A percentile compares a stretch with the other conserved stretches of the same genome.
Conservation (phyloP, 768 basidiomycete genomes). For the Fistulinella prunicolor region DNA sequence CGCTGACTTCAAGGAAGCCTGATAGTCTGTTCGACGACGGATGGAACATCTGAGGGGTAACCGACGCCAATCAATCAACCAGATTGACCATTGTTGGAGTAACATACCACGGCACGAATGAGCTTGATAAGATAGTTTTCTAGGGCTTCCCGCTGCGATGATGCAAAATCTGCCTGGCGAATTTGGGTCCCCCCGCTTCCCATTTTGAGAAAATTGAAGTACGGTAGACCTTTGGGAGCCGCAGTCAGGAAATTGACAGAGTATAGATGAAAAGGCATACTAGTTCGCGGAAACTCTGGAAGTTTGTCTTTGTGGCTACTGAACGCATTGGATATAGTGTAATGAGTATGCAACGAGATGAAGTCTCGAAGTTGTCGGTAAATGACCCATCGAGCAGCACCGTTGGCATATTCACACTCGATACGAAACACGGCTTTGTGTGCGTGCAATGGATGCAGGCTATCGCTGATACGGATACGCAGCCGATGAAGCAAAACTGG, state of each 20-base stretch:
- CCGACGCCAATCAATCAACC: conserved; percentile 4
- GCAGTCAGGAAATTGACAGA: background rate
- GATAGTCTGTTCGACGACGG: conserved; percentile 87
- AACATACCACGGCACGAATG: conserved; percentile 82
- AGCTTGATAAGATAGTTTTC: conserved; percentile 88
- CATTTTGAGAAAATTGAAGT: conserved; percentile 80
- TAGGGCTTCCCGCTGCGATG: conserved; percentile 74
- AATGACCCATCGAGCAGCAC: conserved; percentile 90
- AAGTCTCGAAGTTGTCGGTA: conserved; percentile 94
- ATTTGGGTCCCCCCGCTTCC: conserved; percentile 53
- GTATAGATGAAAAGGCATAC: conserved; percentile 34
- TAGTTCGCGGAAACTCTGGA: conserved; percentile 89
- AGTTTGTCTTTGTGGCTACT: conserved; percentile 69
- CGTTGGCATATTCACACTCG: conserved; percentile 96
- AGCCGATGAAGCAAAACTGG: conserved; percentile 76
- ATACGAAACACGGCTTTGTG: conserved; percentile 83
- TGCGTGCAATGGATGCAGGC: conserved; percentile 74
- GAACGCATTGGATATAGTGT: conserved; percentile 79
- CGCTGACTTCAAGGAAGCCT: conserved; percentile 89
- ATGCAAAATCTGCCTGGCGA: conserved; percentile 72
- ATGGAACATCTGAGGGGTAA: conserved; percentile 79
- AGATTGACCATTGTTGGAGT: background rate
- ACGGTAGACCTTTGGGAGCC: conserved; percentile 64
- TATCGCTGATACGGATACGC: conserved; percentile 82
- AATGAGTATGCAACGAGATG: conserved; percentile 84